These are phyloP conservation scores for Schizochytrium sp. DNA, from an alignment of 108 stramenopile genomes.

Conservation along the genomic window DNA sequence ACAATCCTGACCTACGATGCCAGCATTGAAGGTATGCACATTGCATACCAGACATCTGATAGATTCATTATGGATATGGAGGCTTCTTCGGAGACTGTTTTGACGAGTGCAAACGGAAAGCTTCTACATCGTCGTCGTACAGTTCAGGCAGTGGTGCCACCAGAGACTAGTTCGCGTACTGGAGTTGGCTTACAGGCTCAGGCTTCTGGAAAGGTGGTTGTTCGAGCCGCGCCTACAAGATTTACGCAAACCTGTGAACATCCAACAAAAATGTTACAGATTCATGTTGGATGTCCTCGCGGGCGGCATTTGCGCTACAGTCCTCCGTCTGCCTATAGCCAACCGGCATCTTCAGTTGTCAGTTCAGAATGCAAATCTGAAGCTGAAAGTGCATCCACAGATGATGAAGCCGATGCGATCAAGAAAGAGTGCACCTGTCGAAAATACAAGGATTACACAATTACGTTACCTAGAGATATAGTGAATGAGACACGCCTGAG, in stretches of 20 bases:
- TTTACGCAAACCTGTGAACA: background rate
- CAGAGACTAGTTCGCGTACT: background rate
- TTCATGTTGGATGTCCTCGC: constrained; percentile 36
- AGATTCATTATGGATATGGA: constrained; percentile 8
- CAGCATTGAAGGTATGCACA: background rate
- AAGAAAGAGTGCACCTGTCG: constrained; percentile 14
- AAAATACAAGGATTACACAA: background rate
- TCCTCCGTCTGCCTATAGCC: background rate
- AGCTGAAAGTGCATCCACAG: background rate
- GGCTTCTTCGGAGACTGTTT: background rate
- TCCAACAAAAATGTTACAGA: background rate
- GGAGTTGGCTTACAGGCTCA: background rate
- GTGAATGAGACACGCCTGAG: background rate
- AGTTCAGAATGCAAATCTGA: background rate
- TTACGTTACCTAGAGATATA: background rate
- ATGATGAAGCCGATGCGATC: background rate
- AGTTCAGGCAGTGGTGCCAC: background rate
- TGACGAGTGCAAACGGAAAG: background rate
- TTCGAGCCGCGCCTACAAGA: constrained; percentile 8
- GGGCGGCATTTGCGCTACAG: constrained; percentile 43
- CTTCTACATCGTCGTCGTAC: background rate
- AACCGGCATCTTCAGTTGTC: constrained; percentile 19
- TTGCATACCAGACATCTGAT: constrained; percentile 22
- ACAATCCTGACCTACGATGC: background rate
- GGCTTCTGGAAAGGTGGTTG: constrained; percentile 30